Conservation (phyloP, 352 stramenopile species). For the Saprolegnia parasitica region DNA sequence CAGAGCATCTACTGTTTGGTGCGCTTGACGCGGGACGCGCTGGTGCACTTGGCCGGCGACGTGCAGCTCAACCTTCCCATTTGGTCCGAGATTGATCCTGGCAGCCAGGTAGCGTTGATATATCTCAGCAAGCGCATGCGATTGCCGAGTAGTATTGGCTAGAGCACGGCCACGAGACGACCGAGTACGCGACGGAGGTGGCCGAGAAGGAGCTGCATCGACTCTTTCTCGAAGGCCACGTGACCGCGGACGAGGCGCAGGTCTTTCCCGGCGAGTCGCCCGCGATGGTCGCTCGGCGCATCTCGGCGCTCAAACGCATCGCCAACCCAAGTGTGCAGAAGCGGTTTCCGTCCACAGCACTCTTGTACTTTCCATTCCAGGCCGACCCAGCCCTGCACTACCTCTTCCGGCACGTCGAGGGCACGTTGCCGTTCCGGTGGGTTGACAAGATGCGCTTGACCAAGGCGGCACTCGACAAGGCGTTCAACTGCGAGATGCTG, state of each 20-base stretch:
- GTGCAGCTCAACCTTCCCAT: slow-evolving; percentile 43
- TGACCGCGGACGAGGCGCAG: slow-evolving; percentile 53
- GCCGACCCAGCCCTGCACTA: slow-evolving; percentile 52
- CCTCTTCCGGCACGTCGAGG: slow-evolving; percentile 64
- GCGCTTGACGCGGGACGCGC: slow-evolving; percentile 30
- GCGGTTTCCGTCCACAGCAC: not conserved
- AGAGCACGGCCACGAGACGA: slow-evolving; percentile 32
- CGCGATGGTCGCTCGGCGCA: slow-evolving; percentile 60
- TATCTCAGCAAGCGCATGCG: not conserved
- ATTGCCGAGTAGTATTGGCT: slow-evolving; percentile 35
- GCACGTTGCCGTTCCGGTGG: slow-evolving; percentile 52
- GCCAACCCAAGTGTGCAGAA: slow-evolving; percentile 13
- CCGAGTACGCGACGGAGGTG: slow-evolving; percentile 38
- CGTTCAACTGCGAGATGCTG: slow-evolving; percentile 71
- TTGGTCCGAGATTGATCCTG: slow-evolving; percentile 48
- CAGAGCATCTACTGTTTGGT: slow-evolving; percentile 24
- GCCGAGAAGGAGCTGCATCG: slow-evolving; percentile 65
- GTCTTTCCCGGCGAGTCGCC: slow-evolving; percentile 52
- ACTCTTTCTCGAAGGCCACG: slow-evolving; percentile 62
- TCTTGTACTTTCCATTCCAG: slow-evolving; percentile 47
- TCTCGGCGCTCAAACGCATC: slow-evolving; percentile 46
- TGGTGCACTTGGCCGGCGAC: slow-evolving; percentile 45
- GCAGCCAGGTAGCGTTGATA: slow-evolving; percentile 17
- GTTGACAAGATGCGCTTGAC: slow-evolving; percentile 75
- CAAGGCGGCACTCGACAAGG: slow-evolving; percentile 58